These are phyloP conservation scores for Cyberlindnera meyerae DNA, from an alignment of 805 yeast species.

Conservation along the genomic window DNA sequence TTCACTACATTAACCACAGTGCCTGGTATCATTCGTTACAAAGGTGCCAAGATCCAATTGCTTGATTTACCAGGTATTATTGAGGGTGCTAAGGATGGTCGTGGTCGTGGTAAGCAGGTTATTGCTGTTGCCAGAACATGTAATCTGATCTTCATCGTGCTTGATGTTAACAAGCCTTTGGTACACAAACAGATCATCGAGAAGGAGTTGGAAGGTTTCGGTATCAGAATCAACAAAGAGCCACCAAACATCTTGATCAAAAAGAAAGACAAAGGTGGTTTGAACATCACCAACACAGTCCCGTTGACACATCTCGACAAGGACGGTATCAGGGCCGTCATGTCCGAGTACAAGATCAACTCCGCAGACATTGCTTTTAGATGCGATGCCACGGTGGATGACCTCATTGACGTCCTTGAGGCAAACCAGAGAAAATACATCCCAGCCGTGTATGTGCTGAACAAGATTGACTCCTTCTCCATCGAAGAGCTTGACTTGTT, in stretches of 20 bases:
- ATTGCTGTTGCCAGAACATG: constrained; percentile 99
- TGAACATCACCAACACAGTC: constrained; percentile 88
- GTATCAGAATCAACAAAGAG: constrained; percentile 84
- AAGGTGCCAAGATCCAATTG: constrained; percentile 98
- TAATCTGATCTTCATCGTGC: constrained; percentile 83
- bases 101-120: constrained; percentile 93
- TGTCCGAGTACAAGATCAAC: constrained; percentile 91
- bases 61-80: constrained; percentile 85
- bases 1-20: constrained; percentile 97
- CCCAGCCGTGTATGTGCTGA: constrained; percentile 91
- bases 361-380: constrained; percentile 95
- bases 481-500: constrained; percentile 88
- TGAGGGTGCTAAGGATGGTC: constrained; percentile 89
- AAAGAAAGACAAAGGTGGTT: constrained; percentile 94
- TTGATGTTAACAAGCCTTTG: constrained; percentile 94
- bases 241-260: constrained; percentile 92
- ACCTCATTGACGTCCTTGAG: constrained; percentile 89
- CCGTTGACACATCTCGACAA: constrained; percentile 87
- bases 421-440: constrained; percentile 87
- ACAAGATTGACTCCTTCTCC: constrained; percentile 93
- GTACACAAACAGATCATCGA: constrained; percentile 93
- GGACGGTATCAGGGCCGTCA: constrained; percentile 93
- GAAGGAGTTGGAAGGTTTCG: constrained; percentile 94
- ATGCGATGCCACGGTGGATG: constrained; percentile 97
- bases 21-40: constrained; percentile 92